Evolutionary conservation across 495 filamentous ascomycete species (phyloP).

Genomic region (Neurospora sublineolata): DNA sequence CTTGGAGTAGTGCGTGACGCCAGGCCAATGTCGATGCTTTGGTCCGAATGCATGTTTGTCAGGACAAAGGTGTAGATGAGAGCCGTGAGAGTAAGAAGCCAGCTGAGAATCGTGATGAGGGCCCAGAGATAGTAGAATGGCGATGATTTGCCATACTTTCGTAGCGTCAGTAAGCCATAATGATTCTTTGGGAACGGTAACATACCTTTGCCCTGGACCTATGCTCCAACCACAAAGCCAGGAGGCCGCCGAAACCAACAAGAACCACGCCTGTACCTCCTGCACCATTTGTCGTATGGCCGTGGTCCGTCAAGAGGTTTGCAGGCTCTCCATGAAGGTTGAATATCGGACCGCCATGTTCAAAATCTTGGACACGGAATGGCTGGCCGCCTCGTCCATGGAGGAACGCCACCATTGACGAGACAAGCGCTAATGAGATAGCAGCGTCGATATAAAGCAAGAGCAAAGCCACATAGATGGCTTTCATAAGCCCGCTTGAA

Average conservation of each 20-base stretch:
- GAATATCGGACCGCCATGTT: background rate
- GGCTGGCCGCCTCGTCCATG: conserved; percentile 27
- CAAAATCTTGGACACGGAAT: too few relatives aligned
- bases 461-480: conserved; percentile 20
- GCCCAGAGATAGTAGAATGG: conserved; percentile 30
- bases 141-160: conserved; percentile 11
- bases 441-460: conserved; percentile 31
- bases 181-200: background rate
- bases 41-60: conserved; percentile 28
- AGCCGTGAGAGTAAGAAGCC: conserved; percentile 33
- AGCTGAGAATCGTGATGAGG: conserved; percentile 29
- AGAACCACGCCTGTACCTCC: conserved; percentile 39
- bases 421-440: conserved; percentile 36
- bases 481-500: conserved; percentile 2
- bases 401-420: conserved; percentile 38
- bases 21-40: conserved; percentile 27
- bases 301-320: conserved; percentile 32
- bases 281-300: conserved; percentile 39
- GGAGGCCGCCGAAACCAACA: conserved; percentile 33
- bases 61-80: conserved; percentile 37
- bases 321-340: conserved; percentile 30
- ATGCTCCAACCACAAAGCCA: conserved; percentile 27
- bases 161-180: background rate
- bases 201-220: conserved; percentile 18
- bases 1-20: conserved; percentile 21